These are phyloP conservation scores for Ustilago loliicola DNA, from an alignment of 1,284 basidiomycete genomes.

Conservation along the genomic window DNA sequence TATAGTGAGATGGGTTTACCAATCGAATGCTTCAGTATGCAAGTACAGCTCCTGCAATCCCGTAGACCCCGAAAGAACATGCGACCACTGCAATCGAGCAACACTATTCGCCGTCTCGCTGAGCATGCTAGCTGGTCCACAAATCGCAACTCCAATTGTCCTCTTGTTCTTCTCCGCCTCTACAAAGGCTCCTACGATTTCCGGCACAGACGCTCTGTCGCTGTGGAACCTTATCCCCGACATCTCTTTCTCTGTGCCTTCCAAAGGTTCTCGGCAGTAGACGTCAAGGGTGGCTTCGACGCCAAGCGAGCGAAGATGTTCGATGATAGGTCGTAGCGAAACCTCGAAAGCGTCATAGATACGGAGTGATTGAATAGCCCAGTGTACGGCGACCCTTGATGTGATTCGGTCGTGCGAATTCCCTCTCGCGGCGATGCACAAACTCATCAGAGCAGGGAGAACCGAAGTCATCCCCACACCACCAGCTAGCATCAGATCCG, in stretches of 20 bases:
- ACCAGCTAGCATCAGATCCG: conserved; percentile 48
- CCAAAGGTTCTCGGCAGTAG: conserved; percentile 16
- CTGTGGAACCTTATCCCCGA: conserved; percentile 17
- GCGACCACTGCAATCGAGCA: conserved; percentile 38
- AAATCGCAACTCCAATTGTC: conserved; percentile 42
- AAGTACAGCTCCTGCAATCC: conserved; percentile 38
- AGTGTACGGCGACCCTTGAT: conserved; percentile 20
- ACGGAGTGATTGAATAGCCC: conserved; percentile 26
- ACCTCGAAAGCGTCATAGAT: conserved; percentile 30
- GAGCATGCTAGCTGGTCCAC: conserved; percentile 47
- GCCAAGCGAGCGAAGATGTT: conserved; percentile 24
- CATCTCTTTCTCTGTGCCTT: background rate
- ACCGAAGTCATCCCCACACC: conserved; percentile 56
- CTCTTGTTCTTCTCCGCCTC: background rate
- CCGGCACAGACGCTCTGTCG: conserved; percentile 22
- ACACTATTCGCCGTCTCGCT: conserved; percentile 47
- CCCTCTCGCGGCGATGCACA: conserved; percentile 31
- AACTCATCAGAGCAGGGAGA: conserved; percentile 40
- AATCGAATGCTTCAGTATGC: conserved; percentile 49
- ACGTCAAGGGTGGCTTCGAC: conserved; percentile 36
- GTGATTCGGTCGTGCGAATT: conserved; percentile 14
- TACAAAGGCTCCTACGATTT: conserved; percentile 12
- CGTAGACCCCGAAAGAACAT: conserved; percentile 15
- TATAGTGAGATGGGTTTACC: conserved; percentile 16
- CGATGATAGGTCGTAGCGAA: conserved; percentile 21